A percentile compares a stretch with the other conserved stretches of the same genome.
Conservation (phyloP, 345 rosid genomes). For the Hirschfeldia incana region DNA sequence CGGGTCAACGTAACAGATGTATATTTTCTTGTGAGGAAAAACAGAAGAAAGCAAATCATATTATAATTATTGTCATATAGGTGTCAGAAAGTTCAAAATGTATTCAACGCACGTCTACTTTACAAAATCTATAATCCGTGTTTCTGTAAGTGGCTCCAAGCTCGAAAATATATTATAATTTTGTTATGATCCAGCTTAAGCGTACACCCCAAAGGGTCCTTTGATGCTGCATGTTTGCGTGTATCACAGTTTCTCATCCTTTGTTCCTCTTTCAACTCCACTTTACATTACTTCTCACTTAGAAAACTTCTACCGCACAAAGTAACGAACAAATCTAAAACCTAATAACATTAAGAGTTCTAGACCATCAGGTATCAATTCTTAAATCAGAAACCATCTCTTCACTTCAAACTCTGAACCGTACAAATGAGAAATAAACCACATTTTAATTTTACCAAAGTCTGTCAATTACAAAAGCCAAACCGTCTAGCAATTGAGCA, state of each 20-base stretch:
- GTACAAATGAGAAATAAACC: too few relatives aligned
- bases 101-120: conserved; percentile 8
- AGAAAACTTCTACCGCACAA: too few relatives aligned
- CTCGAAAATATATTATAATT: neutral
- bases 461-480: too few relatives aligned
- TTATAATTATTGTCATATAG: neutral
- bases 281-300: too few relatives aligned
- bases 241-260: conserved; percentile 20
- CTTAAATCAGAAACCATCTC: too few relatives aligned
- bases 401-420: too few relatives aligned
- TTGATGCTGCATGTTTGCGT: conserved; percentile 22
- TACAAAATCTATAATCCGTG: neutral
- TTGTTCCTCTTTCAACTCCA: too few relatives aligned
- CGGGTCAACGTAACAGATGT: conserved; percentile 12
- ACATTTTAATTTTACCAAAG: too few relatives aligned
- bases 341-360: too few relatives aligned
- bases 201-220: conserved; percentile 21
- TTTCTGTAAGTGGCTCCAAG: neutral
- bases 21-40: neutral
- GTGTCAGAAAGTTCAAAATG: conserved; percentile 13
- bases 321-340: too few relatives aligned
- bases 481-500: neutral
- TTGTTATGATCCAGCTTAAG: conserved; percentile 13
- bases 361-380: too few relatives aligned
- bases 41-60: conserved; percentile 4